Base-by-base conservation (phyloP, 768 basidiomycete species). In the Dentipellis sp. region DNA sequence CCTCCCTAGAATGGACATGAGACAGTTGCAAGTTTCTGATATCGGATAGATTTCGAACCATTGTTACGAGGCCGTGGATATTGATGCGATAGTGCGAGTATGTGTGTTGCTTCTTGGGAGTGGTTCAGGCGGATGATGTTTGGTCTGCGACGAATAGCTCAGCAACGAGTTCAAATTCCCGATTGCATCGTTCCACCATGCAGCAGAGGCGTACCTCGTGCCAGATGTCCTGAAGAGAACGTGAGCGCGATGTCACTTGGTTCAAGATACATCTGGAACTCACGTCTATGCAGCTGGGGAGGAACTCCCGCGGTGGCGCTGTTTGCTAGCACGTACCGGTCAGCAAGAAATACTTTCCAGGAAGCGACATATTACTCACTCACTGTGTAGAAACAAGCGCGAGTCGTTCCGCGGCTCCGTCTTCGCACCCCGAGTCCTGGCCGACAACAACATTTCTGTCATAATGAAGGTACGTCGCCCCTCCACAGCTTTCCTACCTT, bases 111-210 rank as follows among this genome's bases (percentile, higher is more conserved):
- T 17, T 40, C 36, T 16, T 36, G 7, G 21, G 5, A 22, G 10
- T 36, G 23, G 38, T 12, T 40, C n/a, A 16, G 23, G 9, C 51
- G 22, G 38, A 42, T 21, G 23, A 16, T 10, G 14, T 29, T 2
- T 21, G 12, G 3, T 29, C 3, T 29, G 29, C 29, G 29, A 37
- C 59, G 42, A 52, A 17, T 59, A 89, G 80, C 75, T 91, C 37
- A 81, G 88, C 35, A 88, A 93, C 63, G 90, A 94, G 66, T 94
- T 91, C 77, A 77, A 84, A 62, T 90, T 90, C 67, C 80, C 82
- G 6, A 77, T 91, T 54, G 82, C 88, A 3, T 83, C 84, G 2
- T 81, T 91, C 66, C 90, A 91, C 63, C 82, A 85, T 59, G 90
- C 91, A 1, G 82, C 82, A 56, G 89, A 93, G 63, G 84, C 90